phyloP scores from a whole-genome alignment of 495 filamentous ascomycete species.

The Venustampulla echinocandica region DNA sequence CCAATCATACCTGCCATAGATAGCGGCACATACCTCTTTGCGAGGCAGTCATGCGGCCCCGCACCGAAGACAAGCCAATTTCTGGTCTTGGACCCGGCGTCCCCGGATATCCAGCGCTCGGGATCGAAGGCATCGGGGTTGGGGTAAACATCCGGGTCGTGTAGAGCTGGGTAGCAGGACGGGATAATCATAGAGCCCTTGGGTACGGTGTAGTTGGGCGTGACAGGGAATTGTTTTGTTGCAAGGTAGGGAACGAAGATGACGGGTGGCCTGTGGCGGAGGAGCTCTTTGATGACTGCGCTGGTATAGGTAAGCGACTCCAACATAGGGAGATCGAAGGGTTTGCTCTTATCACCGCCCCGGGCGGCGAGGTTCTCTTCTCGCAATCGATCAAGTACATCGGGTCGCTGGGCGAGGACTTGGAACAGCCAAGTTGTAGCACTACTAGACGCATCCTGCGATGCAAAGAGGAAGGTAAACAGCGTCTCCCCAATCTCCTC shows the following conservation, averaged over 20 bases:
- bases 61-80: not conserved
- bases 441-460: not conserved
- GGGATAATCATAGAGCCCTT: slow-evolving; percentile 2
- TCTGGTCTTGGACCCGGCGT: not conserved
- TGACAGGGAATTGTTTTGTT: not conserved
- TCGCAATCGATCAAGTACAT: not conserved
- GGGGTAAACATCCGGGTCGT: not conserved
- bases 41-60: not conserved
- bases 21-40: not conserved
- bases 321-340: not conserved
- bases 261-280: not conserved
- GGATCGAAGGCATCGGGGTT: not conserved
- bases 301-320: not conserved
- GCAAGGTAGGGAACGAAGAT: not conserved
- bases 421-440: not conserved
- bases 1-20: not conserved
- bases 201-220: not conserved
- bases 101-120: not conserved
- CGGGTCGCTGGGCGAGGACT: not conserved
- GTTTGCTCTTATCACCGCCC: not conserved
- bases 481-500: not conserved
- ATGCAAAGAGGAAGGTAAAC: not conserved
- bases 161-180: not conserved
- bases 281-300: not conserved
- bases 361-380: not conserved